These are phyloP conservation scores for Mortierella sp. DNA, from an alignment of 371 early-diverging fungal genomes.

Conservation along the genomic window DNA sequence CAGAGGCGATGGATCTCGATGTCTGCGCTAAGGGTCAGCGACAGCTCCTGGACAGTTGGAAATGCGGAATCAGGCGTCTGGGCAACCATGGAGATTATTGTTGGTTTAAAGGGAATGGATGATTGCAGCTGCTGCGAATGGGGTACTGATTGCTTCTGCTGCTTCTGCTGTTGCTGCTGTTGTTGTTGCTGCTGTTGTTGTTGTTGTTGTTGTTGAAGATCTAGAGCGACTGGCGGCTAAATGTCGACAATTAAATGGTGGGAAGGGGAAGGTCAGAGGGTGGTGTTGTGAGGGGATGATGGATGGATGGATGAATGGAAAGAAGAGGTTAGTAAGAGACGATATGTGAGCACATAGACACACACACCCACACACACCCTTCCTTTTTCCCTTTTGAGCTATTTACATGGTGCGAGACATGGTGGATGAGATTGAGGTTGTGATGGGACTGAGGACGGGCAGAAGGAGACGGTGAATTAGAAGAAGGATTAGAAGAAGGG, in stretches of 20 bases:
- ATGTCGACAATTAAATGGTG: background rate
- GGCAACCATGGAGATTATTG: slow-evolving; percentile 29
- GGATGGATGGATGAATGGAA: background rate
- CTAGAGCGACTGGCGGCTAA: slow-evolving; percentile 12
- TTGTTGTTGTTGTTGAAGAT: background rate
- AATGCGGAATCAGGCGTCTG: slow-evolving; percentile 26
- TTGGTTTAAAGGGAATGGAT: background rate
- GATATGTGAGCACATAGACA: background rate
- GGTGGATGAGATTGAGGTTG: background rate
- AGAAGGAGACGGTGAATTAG: background rate
- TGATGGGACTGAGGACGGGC: background rate
- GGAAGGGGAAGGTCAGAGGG: background rate
- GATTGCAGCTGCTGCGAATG: background rate
- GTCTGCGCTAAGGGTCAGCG: slow-evolving; percentile 53
- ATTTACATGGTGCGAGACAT: slow-evolving; percentile 8
- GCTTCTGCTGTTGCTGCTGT: background rate
- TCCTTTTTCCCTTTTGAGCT: background rate
- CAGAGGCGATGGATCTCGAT: slow-evolving; percentile 54
- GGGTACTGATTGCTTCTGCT: background rate
- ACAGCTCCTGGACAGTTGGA: slow-evolving; percentile 52
- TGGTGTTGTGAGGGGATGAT: background rate
- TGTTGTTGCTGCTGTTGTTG: background rate
- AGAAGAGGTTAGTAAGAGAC: background rate
- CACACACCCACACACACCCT: background rate
- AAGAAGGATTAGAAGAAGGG: background rate